Conservation (phyloP, 2,329 filamentous ascomycete genomes). For the Venturia oleaginea region DNA sequence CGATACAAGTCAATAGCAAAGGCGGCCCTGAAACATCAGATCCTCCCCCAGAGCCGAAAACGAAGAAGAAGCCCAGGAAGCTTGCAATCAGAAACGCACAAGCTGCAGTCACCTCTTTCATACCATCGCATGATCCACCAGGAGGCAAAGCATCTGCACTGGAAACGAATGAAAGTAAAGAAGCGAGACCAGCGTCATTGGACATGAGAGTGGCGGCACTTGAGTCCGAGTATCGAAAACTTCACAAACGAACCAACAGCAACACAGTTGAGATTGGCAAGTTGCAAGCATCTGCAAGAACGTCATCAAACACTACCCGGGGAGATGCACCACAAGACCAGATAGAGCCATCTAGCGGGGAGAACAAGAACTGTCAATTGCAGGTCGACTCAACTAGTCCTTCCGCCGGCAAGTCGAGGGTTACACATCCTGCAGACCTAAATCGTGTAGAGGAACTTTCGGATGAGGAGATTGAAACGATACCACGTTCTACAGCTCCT, state of each 20-base stretch:
- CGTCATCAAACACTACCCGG: neutral
- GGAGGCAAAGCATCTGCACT: neutral
- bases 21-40: neutral
- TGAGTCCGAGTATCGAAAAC: neutral
- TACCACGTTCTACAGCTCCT: neutral
- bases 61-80: neutral
- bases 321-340: neutral
- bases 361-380: neutral
- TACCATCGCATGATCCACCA: neutral
- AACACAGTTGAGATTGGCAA: constrained; percentile 3
- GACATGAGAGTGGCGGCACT: neutral
- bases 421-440: neutral
- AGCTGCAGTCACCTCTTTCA: too few species aligned
- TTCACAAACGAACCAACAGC: constrained; percentile 1
- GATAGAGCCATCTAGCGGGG: neutral
- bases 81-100: constrained; percentile 1
- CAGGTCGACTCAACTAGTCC: neutral
- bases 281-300: neutral
- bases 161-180: neutral
- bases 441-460: neutral
- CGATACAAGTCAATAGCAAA: neutral
- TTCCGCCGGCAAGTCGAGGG: neutral
- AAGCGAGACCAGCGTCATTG: neutral
- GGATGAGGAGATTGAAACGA: neutral
- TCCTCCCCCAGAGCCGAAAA: neutral